These are phyloP conservation scores for Gonapodya prolifera DNA, from an alignment of 192 early-diverging fungal species.

Conservation along the genomic window DNA sequence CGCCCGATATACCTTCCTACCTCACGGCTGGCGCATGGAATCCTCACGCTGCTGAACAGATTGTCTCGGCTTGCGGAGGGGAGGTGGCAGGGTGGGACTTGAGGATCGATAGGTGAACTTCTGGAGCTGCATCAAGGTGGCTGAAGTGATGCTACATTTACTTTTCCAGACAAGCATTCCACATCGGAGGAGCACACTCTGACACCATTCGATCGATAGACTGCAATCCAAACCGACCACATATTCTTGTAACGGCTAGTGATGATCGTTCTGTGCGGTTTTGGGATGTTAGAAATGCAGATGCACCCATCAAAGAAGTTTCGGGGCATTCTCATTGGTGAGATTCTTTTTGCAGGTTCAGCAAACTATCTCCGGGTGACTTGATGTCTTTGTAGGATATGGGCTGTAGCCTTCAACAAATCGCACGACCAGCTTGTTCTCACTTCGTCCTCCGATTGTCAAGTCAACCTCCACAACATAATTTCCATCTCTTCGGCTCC, in stretches of 20 bases:
- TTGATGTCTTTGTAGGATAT: constrained; percentile 43
- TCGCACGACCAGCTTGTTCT: constrained; percentile 89
- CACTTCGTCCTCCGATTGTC: constrained; percentile 69
- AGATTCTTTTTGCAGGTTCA: constrained; percentile 2
- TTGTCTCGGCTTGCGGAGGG: constrained; percentile 46
- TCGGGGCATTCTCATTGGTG: constrained; percentile 81
- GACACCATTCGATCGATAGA: constrained; percentile 58
- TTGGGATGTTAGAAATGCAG: constrained; percentile 66
- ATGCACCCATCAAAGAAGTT: constrained; percentile 46
- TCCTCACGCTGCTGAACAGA: constrained; percentile 37
- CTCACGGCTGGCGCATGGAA: constrained; percentile 40
- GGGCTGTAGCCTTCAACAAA: constrained; percentile 69
- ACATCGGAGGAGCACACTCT: constrained; percentile 56
- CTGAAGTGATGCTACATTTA: too few relatives aligned
- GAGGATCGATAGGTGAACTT: constrained; percentile 28
- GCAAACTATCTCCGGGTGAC: not conserved
- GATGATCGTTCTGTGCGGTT: constrained; percentile 77
- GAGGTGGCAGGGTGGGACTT: constrained; percentile 60
- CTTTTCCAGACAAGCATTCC: constrained; percentile 27
- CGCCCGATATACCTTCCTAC: not conserved
- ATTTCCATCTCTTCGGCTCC: constrained; percentile 76
- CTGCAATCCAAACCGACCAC: constrained; percentile 78
- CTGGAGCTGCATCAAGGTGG: too few relatives aligned
- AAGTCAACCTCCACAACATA: constrained; percentile 74
- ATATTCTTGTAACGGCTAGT: constrained; percentile 71